These are phyloP conservation scores for Cynanchum wilfordii DNA, from an alignment of 257 asterid species.

Conservation along the genomic window DNA sequence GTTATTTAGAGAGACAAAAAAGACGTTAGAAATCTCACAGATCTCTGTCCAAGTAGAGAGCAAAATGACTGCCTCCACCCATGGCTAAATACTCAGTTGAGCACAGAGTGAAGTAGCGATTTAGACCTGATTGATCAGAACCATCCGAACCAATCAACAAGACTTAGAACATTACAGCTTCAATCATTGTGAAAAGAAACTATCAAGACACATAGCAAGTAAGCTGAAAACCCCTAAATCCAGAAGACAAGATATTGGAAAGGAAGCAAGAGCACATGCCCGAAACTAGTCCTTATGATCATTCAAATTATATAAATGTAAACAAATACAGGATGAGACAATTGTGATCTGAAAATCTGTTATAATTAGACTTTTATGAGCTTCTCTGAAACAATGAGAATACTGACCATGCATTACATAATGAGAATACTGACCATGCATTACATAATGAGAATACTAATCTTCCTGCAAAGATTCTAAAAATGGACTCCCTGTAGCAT, in stretches of 20 bases:
- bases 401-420: too few relatives aligned
- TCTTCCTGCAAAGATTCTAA: neutral
- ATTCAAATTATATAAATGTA: neutral
- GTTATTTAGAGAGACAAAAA: neutral
- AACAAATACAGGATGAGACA: neutral
- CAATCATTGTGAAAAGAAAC: neutral
- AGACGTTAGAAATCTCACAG: constrained; percentile 50
- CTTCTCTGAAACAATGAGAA: neutral
- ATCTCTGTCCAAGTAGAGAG: constrained; percentile 81
- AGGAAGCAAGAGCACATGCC: neutral
- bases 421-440: too few relatives aligned
- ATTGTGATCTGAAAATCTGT: neutral
- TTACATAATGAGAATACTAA: neutral
- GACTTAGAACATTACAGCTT: neutral
- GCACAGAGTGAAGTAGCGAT: constrained; percentile 84
- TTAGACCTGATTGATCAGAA: constrained; percentile 46
- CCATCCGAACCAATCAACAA: constrained; percentile 1
- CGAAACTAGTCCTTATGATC: neutral
- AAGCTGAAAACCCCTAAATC: neutral
- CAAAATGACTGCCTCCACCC: constrained; percentile 96
- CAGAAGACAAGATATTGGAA: neutral
- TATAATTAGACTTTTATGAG: neutral
- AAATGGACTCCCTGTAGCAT: neutral
- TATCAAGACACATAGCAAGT: neutral
- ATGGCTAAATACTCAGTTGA: constrained; percentile 68